Evolutionary conservation across 495 filamentous ascomycete species (phyloP).

Genomic region (Penicillium silybi): DNA sequence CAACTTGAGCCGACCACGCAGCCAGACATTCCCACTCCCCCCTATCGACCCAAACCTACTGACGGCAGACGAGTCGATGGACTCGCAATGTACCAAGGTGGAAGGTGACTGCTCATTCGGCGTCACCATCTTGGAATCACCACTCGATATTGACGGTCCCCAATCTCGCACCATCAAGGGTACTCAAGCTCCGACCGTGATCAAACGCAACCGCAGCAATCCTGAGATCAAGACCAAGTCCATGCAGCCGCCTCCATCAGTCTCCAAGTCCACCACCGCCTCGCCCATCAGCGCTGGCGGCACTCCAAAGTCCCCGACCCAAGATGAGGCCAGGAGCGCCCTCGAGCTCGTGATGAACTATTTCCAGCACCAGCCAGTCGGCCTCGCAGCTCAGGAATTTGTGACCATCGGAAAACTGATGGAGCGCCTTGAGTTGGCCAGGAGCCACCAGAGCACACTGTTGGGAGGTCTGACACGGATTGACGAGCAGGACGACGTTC

Average conservation of each 20-base stretch:
- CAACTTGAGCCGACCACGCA: slow-evolving; percentile 69
- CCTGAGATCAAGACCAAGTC: slow-evolving; percentile 42
- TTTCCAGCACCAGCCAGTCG: slow-evolving; percentile 68
- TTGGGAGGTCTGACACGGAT: slow-evolving; percentile 69
- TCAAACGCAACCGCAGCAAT: slow-evolving; percentile 44
- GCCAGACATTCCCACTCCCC: slow-evolving; percentile 83
- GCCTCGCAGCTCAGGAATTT: slow-evolving; percentile 74
- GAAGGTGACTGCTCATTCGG: neutral
- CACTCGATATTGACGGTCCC: slow-evolving; percentile 52
- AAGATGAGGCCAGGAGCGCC: slow-evolving; percentile 83
- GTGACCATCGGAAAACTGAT: slow-evolving; percentile 78
- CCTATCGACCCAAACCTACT: slow-evolving; percentile 67
- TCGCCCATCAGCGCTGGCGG: slow-evolving; percentile 29
- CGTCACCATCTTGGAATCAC: slow-evolving; percentile 66
- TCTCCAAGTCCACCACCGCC: slow-evolving; percentile 33
- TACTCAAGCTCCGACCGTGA: slow-evolving; percentile 26
- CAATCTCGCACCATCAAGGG: slow-evolving; percentile 20
- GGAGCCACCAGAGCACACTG: slow-evolving; percentile 50
- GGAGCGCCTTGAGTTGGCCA: slow-evolving; percentile 75
- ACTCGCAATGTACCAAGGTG: slow-evolving; percentile 64
- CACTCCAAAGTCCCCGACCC: slow-evolving; percentile 63
- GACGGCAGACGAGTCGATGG: slow-evolving; percentile 56
- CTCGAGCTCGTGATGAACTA: slow-evolving; percentile 83
- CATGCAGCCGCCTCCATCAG: slow-evolving; percentile 40
- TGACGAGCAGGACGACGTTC: slow-evolving; percentile 43